Conservation (phyloP, 768 basidiomycete genomes). For the Russula emetica region DNA sequence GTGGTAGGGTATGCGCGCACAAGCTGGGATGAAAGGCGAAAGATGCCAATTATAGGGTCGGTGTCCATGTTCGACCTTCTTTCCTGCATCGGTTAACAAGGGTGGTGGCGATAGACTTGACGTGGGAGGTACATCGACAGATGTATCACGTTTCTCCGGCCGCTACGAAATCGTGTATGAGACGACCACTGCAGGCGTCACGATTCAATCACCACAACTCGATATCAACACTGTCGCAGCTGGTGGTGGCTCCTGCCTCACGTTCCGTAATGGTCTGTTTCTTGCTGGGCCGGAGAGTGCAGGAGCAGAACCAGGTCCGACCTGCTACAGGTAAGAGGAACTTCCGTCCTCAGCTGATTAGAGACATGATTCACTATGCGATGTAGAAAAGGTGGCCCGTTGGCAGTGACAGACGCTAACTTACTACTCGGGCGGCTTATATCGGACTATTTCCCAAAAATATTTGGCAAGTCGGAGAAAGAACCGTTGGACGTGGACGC, state of each 20-base stretch:
- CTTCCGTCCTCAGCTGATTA: neutral
- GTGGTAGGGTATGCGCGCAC: conserved; percentile 94
- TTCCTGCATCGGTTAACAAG: neutral
- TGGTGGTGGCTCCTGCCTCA: conserved; percentile 87
- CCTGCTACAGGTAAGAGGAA: conserved; percentile 68
- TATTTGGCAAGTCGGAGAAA: conserved; percentile 86
- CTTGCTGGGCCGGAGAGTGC: conserved; percentile 89
- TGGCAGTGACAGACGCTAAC: conserved; percentile 93
- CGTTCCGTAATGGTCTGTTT: conserved; percentile 88
- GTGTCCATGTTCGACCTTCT: conserved; percentile 30
- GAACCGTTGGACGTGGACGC: conserved; percentile 79
- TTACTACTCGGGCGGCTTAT: conserved; percentile 83
- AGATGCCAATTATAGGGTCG: conserved; percentile 79
- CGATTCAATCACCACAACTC: conserved; percentile 87
- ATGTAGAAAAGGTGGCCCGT: conserved; percentile 78
- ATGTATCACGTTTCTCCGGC: conserved; percentile 90
- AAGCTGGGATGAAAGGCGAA: conserved; percentile 74
- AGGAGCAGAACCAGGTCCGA: conserved; percentile 90
- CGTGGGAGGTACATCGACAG: conserved; percentile 94
- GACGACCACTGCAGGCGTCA: conserved; percentile 91
- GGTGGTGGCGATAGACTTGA: conserved; percentile 52
- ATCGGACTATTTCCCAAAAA: conserved; percentile 90
- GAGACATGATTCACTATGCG: neutral
- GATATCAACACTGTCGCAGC: conserved; percentile 97
- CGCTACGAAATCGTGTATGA: conserved; percentile 92